A percentile compares a stretch with the other conserved stretches of the same genome.
Evolutionary conservation across 1,284 basidiomycete species (phyloP).

Genomic region (Afroboletus lepidellus): DNA sequence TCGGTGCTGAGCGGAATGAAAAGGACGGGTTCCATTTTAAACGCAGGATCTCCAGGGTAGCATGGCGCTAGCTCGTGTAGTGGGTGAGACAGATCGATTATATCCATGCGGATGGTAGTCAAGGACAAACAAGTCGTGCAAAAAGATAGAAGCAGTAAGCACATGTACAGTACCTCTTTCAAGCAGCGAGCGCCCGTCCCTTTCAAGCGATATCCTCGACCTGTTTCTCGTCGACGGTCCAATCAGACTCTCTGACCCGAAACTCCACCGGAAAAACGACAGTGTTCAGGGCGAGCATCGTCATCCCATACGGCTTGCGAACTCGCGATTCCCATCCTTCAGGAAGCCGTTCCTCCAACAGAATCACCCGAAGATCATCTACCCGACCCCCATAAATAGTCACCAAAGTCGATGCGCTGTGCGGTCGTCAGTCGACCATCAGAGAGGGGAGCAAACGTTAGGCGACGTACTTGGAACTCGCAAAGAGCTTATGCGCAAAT

Average conservation of each 20-base stretch:
- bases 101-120: background rate
- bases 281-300: slow-evolving; percentile 54
- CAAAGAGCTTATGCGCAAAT: slow-evolving; percentile 55
- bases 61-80: slow-evolving; percentile 23
- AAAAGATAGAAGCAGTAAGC: too few species aligned
- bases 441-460: background rate
- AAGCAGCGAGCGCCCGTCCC: too few species aligned
- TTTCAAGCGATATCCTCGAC: too few species aligned
- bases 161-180: too few species aligned
- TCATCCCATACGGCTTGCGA: slow-evolving; percentile 53
- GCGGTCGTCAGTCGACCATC: background rate
- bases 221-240: slow-evolving; percentile 1
- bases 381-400: slow-evolving; percentile 61
- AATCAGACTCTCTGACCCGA: slow-evolving; percentile 24
- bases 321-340: slow-evolving; percentile 65
- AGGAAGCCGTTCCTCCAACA: slow-evolving; percentile 64
- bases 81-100: slow-evolving; percentile 31
- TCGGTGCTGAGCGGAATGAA: slow-evolving; percentile 12
- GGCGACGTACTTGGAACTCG: slow-evolving; percentile 58
- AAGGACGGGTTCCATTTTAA: slow-evolving; percentile 22
- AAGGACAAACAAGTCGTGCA: too few species aligned
- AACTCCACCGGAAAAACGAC: slow-evolving; percentile 51
- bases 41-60: slow-evolving; percentile 32
- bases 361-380: slow-evolving; percentile 51
- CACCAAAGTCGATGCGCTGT: slow-evolving; percentile 53